Percentiles rank a stretch among this genome's conserved stretches.
These are phyloP conservation scores for Monosporascus sp. DNA, from an alignment of 2,329 filamentous ascomycete genomes.

Conservation along the genomic window DNA sequence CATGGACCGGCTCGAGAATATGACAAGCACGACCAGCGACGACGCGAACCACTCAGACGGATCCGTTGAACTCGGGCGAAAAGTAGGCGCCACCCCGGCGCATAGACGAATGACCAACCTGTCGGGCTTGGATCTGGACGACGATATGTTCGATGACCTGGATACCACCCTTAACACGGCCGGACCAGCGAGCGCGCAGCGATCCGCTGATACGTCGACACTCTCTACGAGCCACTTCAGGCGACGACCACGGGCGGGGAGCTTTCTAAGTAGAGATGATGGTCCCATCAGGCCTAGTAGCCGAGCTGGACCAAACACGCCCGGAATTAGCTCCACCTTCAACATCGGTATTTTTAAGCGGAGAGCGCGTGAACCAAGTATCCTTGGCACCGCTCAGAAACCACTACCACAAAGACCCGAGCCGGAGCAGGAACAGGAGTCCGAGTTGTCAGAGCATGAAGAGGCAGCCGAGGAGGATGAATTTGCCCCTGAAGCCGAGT, in stretches of 20 bases:
- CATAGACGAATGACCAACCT: constrained; percentile 21
- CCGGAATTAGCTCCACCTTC: constrained; percentile 31
- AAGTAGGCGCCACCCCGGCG: constrained; percentile 20
- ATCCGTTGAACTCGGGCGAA: constrained; percentile 18
- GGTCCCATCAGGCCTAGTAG: constrained; percentile 29
- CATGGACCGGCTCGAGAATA: constrained; percentile 26
- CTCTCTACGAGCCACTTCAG: constrained; percentile 26
- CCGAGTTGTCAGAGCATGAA: constrained; percentile 37
- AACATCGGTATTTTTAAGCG: constrained; percentile 56
- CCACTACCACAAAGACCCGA: constrained; percentile 24
- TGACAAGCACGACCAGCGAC: constrained; percentile 23
- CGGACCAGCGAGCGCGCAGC: constrained; percentile 22
- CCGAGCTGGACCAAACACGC: constrained; percentile 27
- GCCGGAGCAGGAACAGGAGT: constrained; percentile 24
- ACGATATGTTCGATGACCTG: constrained; percentile 28
- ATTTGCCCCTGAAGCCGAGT: constrained; percentile 62
- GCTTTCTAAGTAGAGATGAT: constrained; percentile 27
- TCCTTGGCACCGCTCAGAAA: constrained; percentile 50
- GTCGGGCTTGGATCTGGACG: constrained; percentile 28
- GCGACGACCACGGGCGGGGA: constrained; percentile 27
- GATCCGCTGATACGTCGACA: constrained; percentile 27
- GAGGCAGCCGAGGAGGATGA: constrained; percentile 38
- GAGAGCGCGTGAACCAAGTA: constrained; percentile 56
- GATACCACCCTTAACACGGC: constrained; percentile 26
- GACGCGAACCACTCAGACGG: constrained; percentile 7